phyloP scores from a whole-genome alignment of 345 rosid species.

The Carallia pectinifolia region DNA sequence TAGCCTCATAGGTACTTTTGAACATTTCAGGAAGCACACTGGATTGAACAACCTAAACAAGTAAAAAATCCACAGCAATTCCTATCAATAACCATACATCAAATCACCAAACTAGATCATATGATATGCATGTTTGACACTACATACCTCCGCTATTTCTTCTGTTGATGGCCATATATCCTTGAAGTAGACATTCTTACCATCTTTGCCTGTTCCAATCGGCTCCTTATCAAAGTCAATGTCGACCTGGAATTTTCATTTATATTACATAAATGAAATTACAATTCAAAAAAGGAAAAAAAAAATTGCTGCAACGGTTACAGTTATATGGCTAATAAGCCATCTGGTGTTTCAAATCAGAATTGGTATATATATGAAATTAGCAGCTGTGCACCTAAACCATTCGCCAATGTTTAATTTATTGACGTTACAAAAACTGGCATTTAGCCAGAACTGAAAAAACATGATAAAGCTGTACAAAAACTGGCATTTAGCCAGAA shows the following conservation, averaged over 20 bases:
- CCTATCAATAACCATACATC: conserved; percentile 10
- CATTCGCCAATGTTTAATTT: too few relatives aligned
- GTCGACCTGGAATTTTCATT: conserved; percentile 59
- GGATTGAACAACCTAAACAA: conserved; percentile 75
- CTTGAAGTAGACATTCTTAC: conserved; percentile 68
- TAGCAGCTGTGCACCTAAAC: not conserved
- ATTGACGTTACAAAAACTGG: not conserved
- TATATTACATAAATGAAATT: not conserved
- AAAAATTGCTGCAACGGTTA: not conserved
- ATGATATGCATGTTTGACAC: conserved; percentile 3
- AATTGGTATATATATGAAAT: not conserved
- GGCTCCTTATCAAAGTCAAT: conserved; percentile 95
- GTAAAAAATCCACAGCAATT: conserved; percentile 11
- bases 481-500: not conserved
- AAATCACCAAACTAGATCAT: not conserved
- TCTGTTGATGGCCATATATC: conserved; percentile 95
- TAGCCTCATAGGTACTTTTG: conserved; percentile 82
- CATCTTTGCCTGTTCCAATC: conserved; percentile 84
- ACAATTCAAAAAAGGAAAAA: not conserved
- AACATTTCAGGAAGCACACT: conserved; percentile 96
- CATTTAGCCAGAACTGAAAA: too few relatives aligned
- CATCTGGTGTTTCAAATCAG: not conserved
- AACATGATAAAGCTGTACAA: too few relatives aligned
- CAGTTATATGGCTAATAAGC: not conserved
- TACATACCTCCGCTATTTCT: conserved; percentile 83